These are phyloP conservation scores for Kwoniella shivajii DNA, from an alignment of 1,284 basidiomycete genomes.

Conservation along the genomic window DNA sequence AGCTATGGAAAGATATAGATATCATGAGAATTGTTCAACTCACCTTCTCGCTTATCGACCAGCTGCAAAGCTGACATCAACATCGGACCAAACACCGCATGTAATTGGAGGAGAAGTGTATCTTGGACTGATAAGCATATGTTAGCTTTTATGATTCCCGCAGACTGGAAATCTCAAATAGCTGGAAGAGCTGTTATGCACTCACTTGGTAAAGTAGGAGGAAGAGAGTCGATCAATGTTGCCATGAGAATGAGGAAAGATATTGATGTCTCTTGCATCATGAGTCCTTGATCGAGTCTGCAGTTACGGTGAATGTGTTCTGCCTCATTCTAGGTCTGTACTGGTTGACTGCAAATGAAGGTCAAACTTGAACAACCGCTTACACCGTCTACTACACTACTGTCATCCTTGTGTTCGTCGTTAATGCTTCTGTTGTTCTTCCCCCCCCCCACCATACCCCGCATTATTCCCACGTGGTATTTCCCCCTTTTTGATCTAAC, in stretches of 20 bases:
- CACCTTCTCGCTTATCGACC: conserved; percentile 46
- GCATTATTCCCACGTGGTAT: neutral
- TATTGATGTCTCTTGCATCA: conserved; percentile 8
- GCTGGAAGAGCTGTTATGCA: neutral
- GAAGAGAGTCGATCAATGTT: conserved; percentile 29
- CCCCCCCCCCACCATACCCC: neutral
- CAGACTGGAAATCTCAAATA: neutral
- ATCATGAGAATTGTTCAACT: conserved; percentile 2
- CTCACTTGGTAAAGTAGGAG: conserved; percentile 18
- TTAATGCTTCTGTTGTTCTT: neutral
- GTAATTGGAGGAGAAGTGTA: conserved; percentile 36
- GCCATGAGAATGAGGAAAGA: conserved; percentile 34
- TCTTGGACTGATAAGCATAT: conserved; percentile 21
- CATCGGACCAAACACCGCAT: conserved; percentile 47
- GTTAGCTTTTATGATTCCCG: conserved; percentile 13
- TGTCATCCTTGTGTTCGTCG: too few species aligned
- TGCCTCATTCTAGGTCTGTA: too few species aligned
- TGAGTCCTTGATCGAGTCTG: too few species aligned
- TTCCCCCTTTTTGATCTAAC: neutral
- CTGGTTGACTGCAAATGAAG: too few species aligned
- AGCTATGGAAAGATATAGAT: neutral
- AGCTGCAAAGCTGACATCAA: conserved; percentile 46
- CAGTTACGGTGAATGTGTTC: neutral
- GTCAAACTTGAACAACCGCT: too few species aligned
- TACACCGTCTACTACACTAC: too few species aligned